phyloP scores from a whole-genome alignment of 2,329 filamentous ascomycete species.

The Botrytis aclada region DNA sequence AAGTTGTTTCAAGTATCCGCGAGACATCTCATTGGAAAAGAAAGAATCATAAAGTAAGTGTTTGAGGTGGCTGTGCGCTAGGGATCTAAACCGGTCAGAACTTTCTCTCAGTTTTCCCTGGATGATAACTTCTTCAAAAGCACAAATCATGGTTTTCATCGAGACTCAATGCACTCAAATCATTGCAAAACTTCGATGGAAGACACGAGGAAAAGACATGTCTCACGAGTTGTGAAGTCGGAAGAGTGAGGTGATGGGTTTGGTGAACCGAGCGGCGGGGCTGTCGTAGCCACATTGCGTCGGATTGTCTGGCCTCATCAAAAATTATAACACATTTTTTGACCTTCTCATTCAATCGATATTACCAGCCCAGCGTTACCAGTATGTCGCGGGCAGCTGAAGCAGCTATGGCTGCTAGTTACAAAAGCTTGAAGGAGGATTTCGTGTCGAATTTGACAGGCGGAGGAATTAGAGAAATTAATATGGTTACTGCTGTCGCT shows the following conservation, averaged over 20 bases:
- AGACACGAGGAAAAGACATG: background rate
- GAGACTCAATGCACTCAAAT: background rate
- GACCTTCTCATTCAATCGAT: background rate
- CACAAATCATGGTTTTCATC: too few species aligned
- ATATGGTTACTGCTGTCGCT: conserved; percentile 78
- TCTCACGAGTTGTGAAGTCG: background rate
- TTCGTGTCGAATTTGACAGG: conserved; percentile 91
- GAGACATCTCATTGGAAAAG: conserved; percentile 1
- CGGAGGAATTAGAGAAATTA: conserved; percentile 80
- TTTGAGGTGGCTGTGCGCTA: background rate
- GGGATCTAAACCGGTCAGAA: background rate
- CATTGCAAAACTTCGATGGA: background rate
- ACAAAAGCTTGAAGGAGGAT: conserved; percentile 91
- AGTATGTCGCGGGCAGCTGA: conserved; percentile 35
- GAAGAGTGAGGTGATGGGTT: background rate
- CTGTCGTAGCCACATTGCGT: background rate
- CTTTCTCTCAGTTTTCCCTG: background rate
- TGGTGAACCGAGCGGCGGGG: conserved; percentile 4
- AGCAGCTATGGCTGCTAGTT: conserved; percentile 51
- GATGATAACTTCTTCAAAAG: background rate
- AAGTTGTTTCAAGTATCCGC: background rate
- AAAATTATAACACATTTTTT: background rate
- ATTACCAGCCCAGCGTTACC: background rate
- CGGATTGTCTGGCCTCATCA: conserved; percentile 8
- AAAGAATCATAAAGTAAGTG: background rate